Evolutionary conservation across 768 basidiomycete genomes (phyloP).

Genomic region (Termitomyces sp.): DNA sequence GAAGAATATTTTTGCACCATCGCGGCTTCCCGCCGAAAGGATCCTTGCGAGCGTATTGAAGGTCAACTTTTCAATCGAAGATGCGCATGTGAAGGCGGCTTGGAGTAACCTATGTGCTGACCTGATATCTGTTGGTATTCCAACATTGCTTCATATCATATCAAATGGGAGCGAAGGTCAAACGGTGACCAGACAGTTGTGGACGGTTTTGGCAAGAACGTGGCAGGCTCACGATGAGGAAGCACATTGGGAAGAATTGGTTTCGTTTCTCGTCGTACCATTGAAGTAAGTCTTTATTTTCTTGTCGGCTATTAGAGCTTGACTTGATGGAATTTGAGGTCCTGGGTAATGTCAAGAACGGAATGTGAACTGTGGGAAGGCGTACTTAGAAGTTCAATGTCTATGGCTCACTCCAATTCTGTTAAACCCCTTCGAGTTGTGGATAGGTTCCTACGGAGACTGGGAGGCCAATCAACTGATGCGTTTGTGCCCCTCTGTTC

Average conservation of each 20-base stretch:
- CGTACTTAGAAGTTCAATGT: conserved; percentile 29
- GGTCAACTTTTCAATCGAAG: conserved; percentile 35
- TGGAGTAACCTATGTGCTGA: conserved; percentile 52
- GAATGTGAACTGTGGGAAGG: conserved; percentile 42
- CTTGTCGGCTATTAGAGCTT: neutral
- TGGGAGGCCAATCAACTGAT: conserved; percentile 16
- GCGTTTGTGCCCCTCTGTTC: conserved; percentile 6
- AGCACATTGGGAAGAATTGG: conserved; percentile 36
- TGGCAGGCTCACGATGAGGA: conserved; percentile 21
- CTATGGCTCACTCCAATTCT: conserved; percentile 17
- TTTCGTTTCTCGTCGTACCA: conserved; percentile 44
- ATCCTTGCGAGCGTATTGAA: conserved; percentile 46
- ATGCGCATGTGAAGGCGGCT: conserved; percentile 30
- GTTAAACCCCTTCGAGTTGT: conserved; percentile 20
- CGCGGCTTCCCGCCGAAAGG: conserved; percentile 42
- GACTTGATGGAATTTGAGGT: conserved; percentile 26
- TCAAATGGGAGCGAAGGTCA: conserved; percentile 24
- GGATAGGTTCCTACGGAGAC: conserved; percentile 23
- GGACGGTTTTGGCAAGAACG: conserved; percentile 40
- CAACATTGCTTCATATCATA: conserved; percentile 34
- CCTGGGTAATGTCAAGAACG: conserved; percentile 38
- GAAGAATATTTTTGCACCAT: conserved; percentile 41
- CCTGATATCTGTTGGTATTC: conserved; percentile 40
- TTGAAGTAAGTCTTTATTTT: conserved; percentile 34
- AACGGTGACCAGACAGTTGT: conserved; percentile 41